These are phyloP conservation scores for Ceratocystiopsis minuta DNA, from an alignment of 2,329 filamentous ascomycete genomes.

Conservation along the genomic window DNA sequence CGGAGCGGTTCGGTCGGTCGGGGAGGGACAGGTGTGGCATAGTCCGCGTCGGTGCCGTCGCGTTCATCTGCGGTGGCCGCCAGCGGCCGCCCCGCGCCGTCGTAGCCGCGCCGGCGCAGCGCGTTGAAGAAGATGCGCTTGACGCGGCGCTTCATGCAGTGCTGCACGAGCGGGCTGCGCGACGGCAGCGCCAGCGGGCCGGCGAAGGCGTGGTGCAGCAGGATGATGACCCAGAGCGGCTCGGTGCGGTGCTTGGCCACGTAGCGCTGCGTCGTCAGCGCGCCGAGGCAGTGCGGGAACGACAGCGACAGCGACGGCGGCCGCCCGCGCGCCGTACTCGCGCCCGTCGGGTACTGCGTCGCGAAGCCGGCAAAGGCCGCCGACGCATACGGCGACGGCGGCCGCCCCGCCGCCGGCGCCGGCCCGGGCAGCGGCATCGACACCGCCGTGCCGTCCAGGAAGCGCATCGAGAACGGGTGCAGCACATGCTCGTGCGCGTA, in stretches of 20 bases:
- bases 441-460: constrained; percentile 9
- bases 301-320: too few relatives aligned
- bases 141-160: constrained; percentile 4
- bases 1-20: too few relatives aligned
- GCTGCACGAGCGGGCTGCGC: constrained; percentile 1
- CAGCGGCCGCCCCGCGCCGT: constrained; percentile 7
- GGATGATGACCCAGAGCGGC: constrained; percentile 9
- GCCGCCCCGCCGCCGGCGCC: constrained; percentile 3
- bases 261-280: constrained; percentile 14
- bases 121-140: constrained; percentile 9
- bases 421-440: too few relatives aligned
- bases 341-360: too few relatives aligned
- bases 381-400: too few relatives aligned
- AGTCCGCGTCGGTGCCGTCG: too few relatives aligned
- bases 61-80: too few relatives aligned
- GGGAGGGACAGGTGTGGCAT: too few relatives aligned
- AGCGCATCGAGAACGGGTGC: constrained; percentile 11
- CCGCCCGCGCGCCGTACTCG: constrained; percentile 4
- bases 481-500: constrained; percentile 12
- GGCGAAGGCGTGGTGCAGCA: background rate
- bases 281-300: constrained; percentile 8
- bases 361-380: too few relatives aligned
- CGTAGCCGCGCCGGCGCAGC: constrained; percentile 11
- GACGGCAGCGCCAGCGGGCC: background rate
- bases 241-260: constrained; percentile 11